Evolutionary conservation across 805 yeast genomes (phyloP).

Genomic region (Lipomyces chichibuensis): DNA sequence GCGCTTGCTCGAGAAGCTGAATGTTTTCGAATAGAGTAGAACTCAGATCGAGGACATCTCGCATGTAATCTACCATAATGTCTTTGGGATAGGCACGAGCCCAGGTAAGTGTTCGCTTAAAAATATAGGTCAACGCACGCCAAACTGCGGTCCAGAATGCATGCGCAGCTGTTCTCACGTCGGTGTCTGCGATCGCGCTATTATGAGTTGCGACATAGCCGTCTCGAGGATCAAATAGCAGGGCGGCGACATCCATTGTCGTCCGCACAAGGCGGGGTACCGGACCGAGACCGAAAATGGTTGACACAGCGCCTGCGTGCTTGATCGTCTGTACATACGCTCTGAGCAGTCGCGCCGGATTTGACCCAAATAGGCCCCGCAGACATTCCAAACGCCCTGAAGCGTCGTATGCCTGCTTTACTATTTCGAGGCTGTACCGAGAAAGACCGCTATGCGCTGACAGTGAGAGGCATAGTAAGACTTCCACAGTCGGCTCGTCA

Average conservation of each 20-base stretch:
- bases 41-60: conserved; percentile 82
- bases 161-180: conserved; percentile 43
- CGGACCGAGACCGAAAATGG: conserved; percentile 62
- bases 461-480: conserved; percentile 70
- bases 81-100: conserved; percentile 61
- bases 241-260: conserved; percentile 68
- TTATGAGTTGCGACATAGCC: conserved; percentile 54
- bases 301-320: conserved; percentile 45
- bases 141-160: conserved; percentile 73
- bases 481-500: conserved; percentile 18
- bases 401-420: conserved; percentile 78
- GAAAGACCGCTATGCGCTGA: conserved; percentile 61
- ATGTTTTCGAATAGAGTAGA: conserved; percentile 68
- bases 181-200: conserved; percentile 38
- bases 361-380: conserved; percentile 53
- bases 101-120: conserved; percentile 73
- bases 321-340: conserved; percentile 55
- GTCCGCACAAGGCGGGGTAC: conserved; percentile 75
- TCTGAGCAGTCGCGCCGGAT: conserved; percentile 51
- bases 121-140: conserved; percentile 70
- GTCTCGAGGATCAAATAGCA: conserved; percentile 65
- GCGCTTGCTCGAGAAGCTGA: conserved; percentile 50
- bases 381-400: conserved; percentile 79
- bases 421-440: conserved; percentile 69
- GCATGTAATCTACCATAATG: conserved; percentile 74